Conservation (phyloP, 2,329 filamentous ascomycete species). For the Beauveria bassiana region DNA sequence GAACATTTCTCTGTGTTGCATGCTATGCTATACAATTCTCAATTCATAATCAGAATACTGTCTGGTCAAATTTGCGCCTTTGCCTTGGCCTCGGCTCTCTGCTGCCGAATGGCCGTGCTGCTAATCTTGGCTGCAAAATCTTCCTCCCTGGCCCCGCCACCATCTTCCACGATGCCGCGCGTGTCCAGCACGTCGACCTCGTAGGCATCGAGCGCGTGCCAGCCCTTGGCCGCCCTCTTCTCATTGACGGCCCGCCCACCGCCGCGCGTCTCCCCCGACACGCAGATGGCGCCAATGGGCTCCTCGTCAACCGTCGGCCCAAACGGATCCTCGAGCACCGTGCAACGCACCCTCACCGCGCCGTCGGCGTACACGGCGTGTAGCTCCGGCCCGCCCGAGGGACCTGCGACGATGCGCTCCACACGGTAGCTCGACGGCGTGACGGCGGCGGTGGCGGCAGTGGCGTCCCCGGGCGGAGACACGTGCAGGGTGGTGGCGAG, state of each 20-base stretch:
- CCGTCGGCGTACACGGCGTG: slow-evolving; percentile 50
- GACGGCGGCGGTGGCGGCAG: slow-evolving; percentile 10
- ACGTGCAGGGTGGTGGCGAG: slow-evolving; percentile 54
- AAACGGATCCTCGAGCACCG: slow-evolving; percentile 79
- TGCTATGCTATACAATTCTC: neutral
- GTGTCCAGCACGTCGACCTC: slow-evolving; percentile 84
- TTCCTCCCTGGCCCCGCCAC: slow-evolving; percentile 13
- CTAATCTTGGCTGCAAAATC: slow-evolving; percentile 80
- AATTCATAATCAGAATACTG: too few species aligned
- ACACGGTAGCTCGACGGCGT: neutral
- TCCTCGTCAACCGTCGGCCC: slow-evolving; percentile 84
- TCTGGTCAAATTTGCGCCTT: slow-evolving; percentile 7
- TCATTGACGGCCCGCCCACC: slow-evolving; percentile 83
- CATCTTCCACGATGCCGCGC: slow-evolving; percentile 29
- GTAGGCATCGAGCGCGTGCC: slow-evolving; percentile 68
- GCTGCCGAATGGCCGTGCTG: slow-evolving; percentile 72
- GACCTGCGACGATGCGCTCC: neutral
- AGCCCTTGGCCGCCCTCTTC: slow-evolving; percentile 68
- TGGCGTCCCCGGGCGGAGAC: slow-evolving; percentile 23
- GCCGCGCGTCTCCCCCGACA: slow-evolving; percentile 79
- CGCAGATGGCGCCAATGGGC: slow-evolving; percentile 69
- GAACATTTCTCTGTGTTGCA: neutral
- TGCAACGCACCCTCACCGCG: slow-evolving; percentile 62
- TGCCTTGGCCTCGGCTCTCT: slow-evolving; percentile 29
- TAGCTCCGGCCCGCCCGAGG: slow-evolving; percentile 19